Base-by-base conservation (phyloP, 2,329 filamentous ascomycete genomes). In the Curvularia lunata region DNA sequence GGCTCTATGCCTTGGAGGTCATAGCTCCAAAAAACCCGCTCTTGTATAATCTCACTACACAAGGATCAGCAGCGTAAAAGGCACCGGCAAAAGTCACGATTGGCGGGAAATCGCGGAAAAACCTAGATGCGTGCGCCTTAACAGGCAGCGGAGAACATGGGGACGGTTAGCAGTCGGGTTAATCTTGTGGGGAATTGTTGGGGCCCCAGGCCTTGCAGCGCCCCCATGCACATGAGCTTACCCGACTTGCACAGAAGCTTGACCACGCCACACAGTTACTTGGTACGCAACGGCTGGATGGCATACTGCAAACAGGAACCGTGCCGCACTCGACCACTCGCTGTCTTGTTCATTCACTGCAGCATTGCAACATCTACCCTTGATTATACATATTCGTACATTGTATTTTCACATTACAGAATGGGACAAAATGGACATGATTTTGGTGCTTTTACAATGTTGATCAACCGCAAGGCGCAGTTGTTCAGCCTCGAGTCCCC, bases 81-180 rank as follows among this genome's bases (percentile, higher is more conserved):
- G 54, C 41, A 55, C 47, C 48, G 42, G 53, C 53, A 50, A 53
- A 45, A 34, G 49, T 49, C 52, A 55, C 59, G 57, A 67, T 68
- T 68, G 63, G 67, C 63, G 67, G 67, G 60, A 64, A 54, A 62
- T 65, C 55, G 67, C 65, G 67, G 67, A 63, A 61, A 54, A 66
- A 62, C 55, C 54, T 56, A 59, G 52, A 59, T 49, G 56, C 62
- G 54, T 27, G 45, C 52, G 46, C 49, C 37, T 58, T 58, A 50
- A 54, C 57, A 53, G 48, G 59, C 59, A 46, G 45, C 48, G 34
- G 40, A 37, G 16, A 46, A 58, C 52, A 56, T 58, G 52, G 57
- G 51, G 52, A 38, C 46, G 59, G 56, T 64, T 63, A 58, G 34
- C 34, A 61, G 56, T 63, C 62, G 57, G 59, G 61, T 59, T 62